A percentile compares a stretch with the other conserved stretches of the same genome.
phyloP scores from a whole-genome alignment of 108 stramenopile genomes.

The Cyclotella atomus region DNA sequence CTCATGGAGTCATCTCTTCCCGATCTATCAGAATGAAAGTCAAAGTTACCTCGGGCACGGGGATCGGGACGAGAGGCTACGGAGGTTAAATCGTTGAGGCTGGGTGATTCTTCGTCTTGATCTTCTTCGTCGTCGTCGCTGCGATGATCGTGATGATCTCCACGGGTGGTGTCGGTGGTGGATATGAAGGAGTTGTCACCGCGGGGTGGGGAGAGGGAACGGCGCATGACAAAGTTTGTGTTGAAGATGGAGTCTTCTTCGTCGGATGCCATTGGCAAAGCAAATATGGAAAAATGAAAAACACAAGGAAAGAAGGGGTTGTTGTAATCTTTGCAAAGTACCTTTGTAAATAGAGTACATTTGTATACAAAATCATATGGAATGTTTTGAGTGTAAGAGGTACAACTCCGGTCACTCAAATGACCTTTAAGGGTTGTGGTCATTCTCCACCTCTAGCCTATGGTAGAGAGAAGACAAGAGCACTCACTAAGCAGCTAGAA shows the following conservation, averaged over 20 bases:
- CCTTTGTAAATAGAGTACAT: too few species aligned
- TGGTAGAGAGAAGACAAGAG: too few species aligned
- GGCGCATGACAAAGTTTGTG: slow-evolving; percentile 9
- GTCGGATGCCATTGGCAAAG: slow-evolving; percentile 10
- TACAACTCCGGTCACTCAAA: too few species aligned
- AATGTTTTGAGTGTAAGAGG: too few species aligned
- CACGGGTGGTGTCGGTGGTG: background rate
- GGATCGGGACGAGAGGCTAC: slow-evolving; percentile 11
- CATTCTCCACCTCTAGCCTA: too few species aligned
- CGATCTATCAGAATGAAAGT: background rate
- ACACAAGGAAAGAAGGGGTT: too few species aligned
- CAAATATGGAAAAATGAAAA: too few species aligned
- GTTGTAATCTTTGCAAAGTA: too few species aligned
- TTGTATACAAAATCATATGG: too few species aligned
- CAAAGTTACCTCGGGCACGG: background rate
- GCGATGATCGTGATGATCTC: background rate
- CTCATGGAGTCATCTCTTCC: background rate
- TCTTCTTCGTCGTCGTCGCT: slow-evolving; percentile 9
- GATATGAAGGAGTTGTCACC: background rate
- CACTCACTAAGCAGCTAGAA: too few species aligned
- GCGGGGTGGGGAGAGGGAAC: background rate
- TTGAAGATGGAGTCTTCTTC: slow-evolving; percentile 16
- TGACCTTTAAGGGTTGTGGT: too few species aligned
- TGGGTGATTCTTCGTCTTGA: background rate
- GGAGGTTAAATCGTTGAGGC: slow-evolving; percentile 4